Evolutionary conservation across 768 basidiomycete genomes (phyloP).

Genomic region (Neoboletus subvelutipes): DNA sequence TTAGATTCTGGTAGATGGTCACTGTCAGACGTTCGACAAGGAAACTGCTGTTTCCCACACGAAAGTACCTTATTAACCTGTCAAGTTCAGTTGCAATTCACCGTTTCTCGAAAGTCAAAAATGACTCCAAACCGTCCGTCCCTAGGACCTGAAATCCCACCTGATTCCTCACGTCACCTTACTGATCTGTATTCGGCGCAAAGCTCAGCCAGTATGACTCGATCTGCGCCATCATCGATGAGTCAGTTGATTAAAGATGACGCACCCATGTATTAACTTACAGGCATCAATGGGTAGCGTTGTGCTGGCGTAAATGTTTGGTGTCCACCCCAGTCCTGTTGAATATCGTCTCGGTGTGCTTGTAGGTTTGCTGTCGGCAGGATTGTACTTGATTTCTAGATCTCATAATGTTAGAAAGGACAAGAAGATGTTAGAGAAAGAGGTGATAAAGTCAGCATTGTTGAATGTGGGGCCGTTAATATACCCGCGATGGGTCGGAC

Average conservation of each 20-base stretch:
- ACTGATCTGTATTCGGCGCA: neutral
- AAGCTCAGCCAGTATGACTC: no score
- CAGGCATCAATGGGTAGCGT: neutral
- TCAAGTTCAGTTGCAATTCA: neutral
- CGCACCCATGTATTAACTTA: neutral
- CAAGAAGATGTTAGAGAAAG: neutral
- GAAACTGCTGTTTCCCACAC: neutral
- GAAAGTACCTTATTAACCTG: neutral
- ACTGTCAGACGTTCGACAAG: neutral
- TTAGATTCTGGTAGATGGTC: neutral
- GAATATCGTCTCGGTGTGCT: neutral
- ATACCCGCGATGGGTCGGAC: neutral
- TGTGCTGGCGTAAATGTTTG: neutral
- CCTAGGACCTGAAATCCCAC: neutral
- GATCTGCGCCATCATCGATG: neutral
- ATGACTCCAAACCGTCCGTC: neutral
- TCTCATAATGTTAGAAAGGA: no score
- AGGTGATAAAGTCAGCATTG: neutral
- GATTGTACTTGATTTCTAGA: neutral
- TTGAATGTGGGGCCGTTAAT: neutral
- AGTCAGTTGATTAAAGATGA: neutral
- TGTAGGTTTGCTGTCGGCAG: neutral
- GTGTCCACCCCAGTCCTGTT: neutral
- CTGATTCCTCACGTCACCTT: neutral
- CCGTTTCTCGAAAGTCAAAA: neutral